A percentile compares a stretch with the other conserved stretches of the same genome.
Evolutionary conservation across 345 rosid species (phyloP).

Genomic region (Zanthoxylum bungeanum): DNA sequence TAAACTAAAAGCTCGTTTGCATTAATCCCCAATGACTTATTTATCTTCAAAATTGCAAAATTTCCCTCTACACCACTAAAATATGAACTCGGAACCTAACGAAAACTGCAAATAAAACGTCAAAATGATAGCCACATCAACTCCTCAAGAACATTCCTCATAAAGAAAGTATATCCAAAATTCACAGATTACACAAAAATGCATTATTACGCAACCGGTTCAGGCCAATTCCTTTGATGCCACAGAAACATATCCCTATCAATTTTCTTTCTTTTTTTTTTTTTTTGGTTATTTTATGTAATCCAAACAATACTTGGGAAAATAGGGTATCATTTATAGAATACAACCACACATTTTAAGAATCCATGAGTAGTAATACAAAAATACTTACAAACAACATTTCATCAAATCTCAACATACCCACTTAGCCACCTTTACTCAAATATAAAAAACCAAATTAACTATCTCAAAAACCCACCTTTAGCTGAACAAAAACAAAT

Average conservation of each 20-base stretch:
- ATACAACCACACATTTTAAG: neutral
- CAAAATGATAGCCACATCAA: neutral
- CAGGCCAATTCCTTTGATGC: neutral
- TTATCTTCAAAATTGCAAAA: neutral
- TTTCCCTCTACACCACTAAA: neutral
- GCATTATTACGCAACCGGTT: no score
- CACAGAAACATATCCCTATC: neutral
- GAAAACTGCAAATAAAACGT: no score
- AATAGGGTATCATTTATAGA: neutral
- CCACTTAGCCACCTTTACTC: neutral
- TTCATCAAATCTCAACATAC: neutral
- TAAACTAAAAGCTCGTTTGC: neutral
- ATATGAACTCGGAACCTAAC: no score
- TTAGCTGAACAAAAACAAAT: no score
- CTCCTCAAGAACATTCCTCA: neutral
- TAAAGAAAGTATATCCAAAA: neutral
- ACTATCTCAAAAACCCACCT: neutral
- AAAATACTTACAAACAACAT: neutral
- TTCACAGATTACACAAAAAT: neutral
- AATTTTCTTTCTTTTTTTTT: no score
- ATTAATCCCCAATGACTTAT: neutral
- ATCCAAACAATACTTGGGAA: neutral
- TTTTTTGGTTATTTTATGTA: neutral
- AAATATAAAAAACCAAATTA: neutral
- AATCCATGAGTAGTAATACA: neutral